These are phyloP conservation scores for Pleoardoris graminearum DNA, from an alignment of 2,329 filamentous ascomycete genomes.

Conservation along the genomic window DNA sequence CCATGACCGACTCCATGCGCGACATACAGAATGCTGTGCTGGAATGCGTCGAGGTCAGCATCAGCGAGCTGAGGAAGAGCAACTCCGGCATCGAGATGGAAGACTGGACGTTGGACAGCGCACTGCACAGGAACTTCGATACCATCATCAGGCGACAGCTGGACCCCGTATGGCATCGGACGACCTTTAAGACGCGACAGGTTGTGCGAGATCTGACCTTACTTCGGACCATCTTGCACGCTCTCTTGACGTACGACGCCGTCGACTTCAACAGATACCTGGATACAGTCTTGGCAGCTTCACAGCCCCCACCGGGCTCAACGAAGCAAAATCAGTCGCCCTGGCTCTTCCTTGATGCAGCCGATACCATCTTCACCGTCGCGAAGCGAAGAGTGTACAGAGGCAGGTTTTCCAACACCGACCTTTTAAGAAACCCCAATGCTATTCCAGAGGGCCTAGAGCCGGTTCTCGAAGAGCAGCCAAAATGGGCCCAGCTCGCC, in stretches of 20 bases:
- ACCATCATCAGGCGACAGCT: conserved; percentile 83
- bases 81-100: conserved; percentile 93
- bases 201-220: conserved; percentile 89
- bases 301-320: conserved; percentile 84
- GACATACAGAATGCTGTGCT: conserved; percentile 93
- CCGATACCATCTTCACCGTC: conserved; percentile 89
- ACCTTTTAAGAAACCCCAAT: conserved; percentile 51
- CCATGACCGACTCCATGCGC: conserved; percentile 92
- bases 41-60: conserved; percentile 94
- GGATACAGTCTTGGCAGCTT: conserved; percentile 89
- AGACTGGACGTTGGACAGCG: conserved; percentile 94
- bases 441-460: conserved; percentile 64
- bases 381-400: conserved; percentile 87
- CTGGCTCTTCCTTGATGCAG: conserved; percentile 94
- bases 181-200: conserved; percentile 92
- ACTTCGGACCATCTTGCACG: conserved; percentile 78
- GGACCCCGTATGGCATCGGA: conserved; percentile 95
- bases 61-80: conserved; percentile 88
- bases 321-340: conserved; percentile 88
- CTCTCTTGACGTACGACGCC: conserved; percentile 81
- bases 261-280: conserved; percentile 91
- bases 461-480: conserved; percentile 88
- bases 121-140: conserved; percentile 90
- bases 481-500: conserved; percentile 89
- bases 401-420: conserved; percentile 66